Percentiles rank a stretch among this genome's conserved stretches.
These are phyloP conservation scores for Russula griseocarnosa DNA, from an alignment of 768 basidiomycete genomes.

Conservation along the genomic window DNA sequence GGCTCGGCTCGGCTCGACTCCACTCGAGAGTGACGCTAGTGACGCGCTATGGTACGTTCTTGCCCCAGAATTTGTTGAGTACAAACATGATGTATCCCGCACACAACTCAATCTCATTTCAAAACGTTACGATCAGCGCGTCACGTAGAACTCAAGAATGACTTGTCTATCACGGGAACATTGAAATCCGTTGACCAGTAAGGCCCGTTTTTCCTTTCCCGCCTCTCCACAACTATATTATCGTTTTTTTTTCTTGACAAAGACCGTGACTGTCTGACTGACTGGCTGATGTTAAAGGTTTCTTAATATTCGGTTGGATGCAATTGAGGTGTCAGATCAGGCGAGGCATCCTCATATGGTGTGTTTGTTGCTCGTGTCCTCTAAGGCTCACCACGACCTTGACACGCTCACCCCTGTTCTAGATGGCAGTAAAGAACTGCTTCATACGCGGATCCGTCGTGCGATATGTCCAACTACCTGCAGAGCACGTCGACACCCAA, in stretches of 20 bases:
- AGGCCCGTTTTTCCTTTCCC: slow-evolving; percentile 34
- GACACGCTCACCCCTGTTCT: background rate
- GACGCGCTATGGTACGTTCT: slow-evolving; percentile 20
- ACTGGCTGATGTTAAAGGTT: slow-evolving; percentile 48
- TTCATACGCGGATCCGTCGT: slow-evolving; percentile 99
- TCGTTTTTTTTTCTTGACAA: background rate
- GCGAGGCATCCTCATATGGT: slow-evolving; percentile 98
- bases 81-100: background rate
- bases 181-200: slow-evolving; percentile 98
- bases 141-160: slow-evolving; percentile 99
- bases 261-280: too few relatives aligned
- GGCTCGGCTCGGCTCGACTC: too few relatives aligned
- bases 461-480: slow-evolving; percentile 92
- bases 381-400: background rate
- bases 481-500: slow-evolving; percentile 91
- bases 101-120: slow-evolving; percentile 88
- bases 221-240: background rate
- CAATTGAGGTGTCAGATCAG: slow-evolving; percentile 88
- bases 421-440: slow-evolving; percentile 99
- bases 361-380: background rate
- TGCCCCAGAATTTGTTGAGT: background rate
- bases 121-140: slow-evolving; percentile 99
- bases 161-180: slow-evolving; percentile 91
- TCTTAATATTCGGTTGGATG: slow-evolving; percentile 93
- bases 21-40: too few relatives aligned